These are phyloP conservation scores for Rubia tinctorum DNA, from an alignment of 305 asterid species.

Conservation along the genomic window DNA sequence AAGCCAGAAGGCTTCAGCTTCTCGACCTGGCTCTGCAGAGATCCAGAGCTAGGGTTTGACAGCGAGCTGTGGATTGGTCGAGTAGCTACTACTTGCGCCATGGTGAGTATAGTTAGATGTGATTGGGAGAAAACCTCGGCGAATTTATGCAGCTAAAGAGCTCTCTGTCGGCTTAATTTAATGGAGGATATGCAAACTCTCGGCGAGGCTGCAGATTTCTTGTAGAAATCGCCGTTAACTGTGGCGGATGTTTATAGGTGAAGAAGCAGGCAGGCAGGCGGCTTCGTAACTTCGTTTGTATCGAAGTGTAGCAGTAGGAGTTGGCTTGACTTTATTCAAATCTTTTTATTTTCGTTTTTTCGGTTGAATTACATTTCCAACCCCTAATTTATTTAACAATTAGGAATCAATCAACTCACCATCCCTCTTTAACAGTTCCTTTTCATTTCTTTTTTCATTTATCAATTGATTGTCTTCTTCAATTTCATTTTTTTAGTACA, in stretches of 20 bases:
- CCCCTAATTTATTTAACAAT: neutral
- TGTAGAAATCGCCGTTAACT: constrained; percentile 19
- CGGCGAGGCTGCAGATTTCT: neutral
- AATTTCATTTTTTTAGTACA: no score
- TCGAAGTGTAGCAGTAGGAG: constrained; percentile 13
- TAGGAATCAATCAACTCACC: neutral
- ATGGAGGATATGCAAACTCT: neutral
- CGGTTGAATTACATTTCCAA: neutral
- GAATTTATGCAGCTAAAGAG: neutral
- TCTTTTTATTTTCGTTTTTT: neutral
- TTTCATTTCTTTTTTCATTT: no score
- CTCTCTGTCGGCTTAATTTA: neutral
- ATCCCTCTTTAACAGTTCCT: no score
- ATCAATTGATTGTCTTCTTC: no score
- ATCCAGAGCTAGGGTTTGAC: constrained; percentile 34
- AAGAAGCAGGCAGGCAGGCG: constrained; percentile 5
- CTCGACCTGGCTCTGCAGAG: constrained; percentile 39
- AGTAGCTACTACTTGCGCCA: constrained; percentile 59
- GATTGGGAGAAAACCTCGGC: neutral
- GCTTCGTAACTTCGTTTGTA: constrained; percentile 28
- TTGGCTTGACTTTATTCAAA: constrained; percentile 11
- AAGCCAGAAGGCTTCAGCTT: constrained; percentile 53
- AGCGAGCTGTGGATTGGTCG: constrained; percentile 51
- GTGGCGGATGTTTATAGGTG: constrained; percentile 14
- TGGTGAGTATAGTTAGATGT: constrained; percentile 7